Evolutionary conservation across 768 basidiomycete species (phyloP), one percentile per base, ranked within the genome.

Genomic region (Tricholomella constricta): DNA sequence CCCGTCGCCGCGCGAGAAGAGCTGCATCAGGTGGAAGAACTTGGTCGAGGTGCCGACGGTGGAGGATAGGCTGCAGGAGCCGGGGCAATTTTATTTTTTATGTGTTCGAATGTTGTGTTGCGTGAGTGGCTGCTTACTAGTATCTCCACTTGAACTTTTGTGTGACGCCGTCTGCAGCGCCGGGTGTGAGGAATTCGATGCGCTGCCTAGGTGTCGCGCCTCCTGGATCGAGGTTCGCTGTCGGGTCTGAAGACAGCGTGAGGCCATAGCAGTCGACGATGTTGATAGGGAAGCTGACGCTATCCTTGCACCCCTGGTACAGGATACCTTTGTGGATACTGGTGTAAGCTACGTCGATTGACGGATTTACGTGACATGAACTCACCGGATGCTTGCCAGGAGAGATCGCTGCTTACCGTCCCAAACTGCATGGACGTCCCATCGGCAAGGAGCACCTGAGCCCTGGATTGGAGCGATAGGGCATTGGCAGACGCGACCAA

Each of bases 151-250:
- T 23, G 20, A 46, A 46, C 31, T 23, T 46, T 15, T 46, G 45
- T 11, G 29, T 46, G 9, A 31, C 34, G 2, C 45, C 29, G 17
- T 46, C 45, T 34, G 45, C 45, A 10, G 45, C 45, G 11, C 45
- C 45, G 26, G 45, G 45, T 9, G 45, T 46, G 45, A 46, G 45
- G 45, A 46, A 46, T 20, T 46, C 45, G 10, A 46, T 46, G 19
- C 45, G n/a, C n/a, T 46, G 45, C 31, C 45, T 35, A 8, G 29
- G n/a, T 4, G 29, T 22, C 2, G 31, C 45, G 12, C 17, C 17
- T 14, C 20, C 34, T 2, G 27, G 45, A 35, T 34, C 45, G 3
- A 46, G 22, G 12, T 46, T 46, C 45, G 10, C 19, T 22, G 29
- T 15, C 6, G 45, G 45, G 17, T 46, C 29, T 2, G 45, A 46